Base-by-base conservation (phyloP, 345 rosid species). In the Lenwebbia sp. region DNA sequence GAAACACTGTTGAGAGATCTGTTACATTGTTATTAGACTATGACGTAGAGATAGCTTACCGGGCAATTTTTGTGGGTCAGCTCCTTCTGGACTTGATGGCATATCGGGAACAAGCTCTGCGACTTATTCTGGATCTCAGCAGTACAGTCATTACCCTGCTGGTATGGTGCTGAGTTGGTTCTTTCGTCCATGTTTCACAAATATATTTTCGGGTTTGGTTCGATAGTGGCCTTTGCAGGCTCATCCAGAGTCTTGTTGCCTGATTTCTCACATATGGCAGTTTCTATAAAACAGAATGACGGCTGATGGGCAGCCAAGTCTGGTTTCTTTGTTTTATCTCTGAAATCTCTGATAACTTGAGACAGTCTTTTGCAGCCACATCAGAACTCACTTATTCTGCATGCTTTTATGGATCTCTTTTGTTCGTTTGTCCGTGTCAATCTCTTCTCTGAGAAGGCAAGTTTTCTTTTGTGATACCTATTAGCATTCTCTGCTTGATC, bases 331-430 rank as follows among this genome's bases (percentile, higher is more conserved):
- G 41, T 37, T 70, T 70, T 53, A 9, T 83, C 41, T 83, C 84
- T 90, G 88, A 88, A 88, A 92, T 91, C 89, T 89, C 94, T 91
- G 86, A 89, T 94, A 92, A 96, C 94, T 88, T 89, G 88, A 89
- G 90, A 91, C 91, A 88, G 92, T 89, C 86, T 93, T 92, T 94
- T 94, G 96, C 99, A 97, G 99, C 99, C 99, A 82, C 98, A 96
- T 92, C 99, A 97, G 92, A 97, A 97, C 91, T 97, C 99, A 22
- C 98, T 97, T 85, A 96, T 97, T 86, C 93, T 97, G 62, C 98
- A 97, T 83, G 98, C 98, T 2, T 97, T 97, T 90, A 97, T 97
- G 99, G 99, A 96, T 93, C 96, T 97, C 86, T 97, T 96, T 89
- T 97, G 99, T 89, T 94, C 97, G 84, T 97, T 97, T 84, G 95